phyloP scores from a whole-genome alignment of 208 protist genomes.

The Leishmania martiniquensis region DNA sequence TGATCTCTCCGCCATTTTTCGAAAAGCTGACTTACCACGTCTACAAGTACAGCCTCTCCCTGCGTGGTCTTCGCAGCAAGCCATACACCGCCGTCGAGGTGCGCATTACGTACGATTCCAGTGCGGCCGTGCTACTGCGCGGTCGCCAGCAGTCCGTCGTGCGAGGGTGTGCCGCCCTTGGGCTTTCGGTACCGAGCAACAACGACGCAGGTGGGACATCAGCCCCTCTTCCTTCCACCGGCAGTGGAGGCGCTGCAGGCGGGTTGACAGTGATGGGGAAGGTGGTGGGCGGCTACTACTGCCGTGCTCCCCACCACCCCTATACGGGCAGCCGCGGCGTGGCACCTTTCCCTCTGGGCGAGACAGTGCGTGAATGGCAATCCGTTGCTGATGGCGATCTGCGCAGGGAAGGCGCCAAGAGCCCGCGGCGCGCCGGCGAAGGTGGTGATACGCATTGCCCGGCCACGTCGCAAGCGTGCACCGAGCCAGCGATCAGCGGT shows the following conservation, averaged over 20 bases:
- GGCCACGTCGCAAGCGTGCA: background rate
- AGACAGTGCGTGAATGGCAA: background rate
- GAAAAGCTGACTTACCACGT: slow-evolving; percentile 29
- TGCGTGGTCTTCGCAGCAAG: slow-evolving; percentile 4
- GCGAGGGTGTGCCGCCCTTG: background rate
- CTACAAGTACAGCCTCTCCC: slow-evolving; percentile 16
- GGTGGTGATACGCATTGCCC: background rate
- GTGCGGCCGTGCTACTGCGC: slow-evolving; percentile 23
- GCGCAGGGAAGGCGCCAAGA: background rate
- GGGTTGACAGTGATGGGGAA: slow-evolving; percentile 31
- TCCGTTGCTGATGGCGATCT: background rate
- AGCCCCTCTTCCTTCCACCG: background rate
- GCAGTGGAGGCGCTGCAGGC: background rate
- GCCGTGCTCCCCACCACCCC: background rate
- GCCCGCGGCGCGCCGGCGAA: background rate
- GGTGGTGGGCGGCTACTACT: background rate
- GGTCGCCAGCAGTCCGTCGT: slow-evolving; percentile 12
- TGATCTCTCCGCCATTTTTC: slow-evolving; percentile 25
- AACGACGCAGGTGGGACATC: background rate
- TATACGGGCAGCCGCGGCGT: background rate
- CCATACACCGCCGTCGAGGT: slow-evolving; percentile 26
- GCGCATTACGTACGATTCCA: slow-evolving; percentile 23
- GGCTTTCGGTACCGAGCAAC: background rate
- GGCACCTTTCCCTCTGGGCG: background rate
- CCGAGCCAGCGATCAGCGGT: background rate